Evolutionary conservation across 2,329 filamentous ascomycete species (phyloP), one percentile per base, ranked within the genome.

Genomic region (Penicillium sp.): DNA sequence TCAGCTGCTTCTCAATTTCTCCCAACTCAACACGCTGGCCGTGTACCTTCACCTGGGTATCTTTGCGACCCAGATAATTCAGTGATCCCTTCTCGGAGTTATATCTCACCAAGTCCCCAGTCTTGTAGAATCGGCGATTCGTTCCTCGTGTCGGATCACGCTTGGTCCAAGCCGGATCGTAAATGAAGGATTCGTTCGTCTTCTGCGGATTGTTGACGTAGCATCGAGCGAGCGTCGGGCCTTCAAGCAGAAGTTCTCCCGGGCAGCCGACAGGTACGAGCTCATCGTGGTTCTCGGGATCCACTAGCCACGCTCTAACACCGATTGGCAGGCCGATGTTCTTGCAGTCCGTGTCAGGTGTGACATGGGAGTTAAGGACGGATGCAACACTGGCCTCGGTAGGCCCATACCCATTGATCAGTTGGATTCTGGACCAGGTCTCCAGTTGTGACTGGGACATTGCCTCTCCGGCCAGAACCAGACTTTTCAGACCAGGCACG

Each of bases 31-130:
- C 80, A 49, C 85, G 75, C 58, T 83, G 85, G 24, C 88, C 88
- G 10, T 79, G 76, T 26, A 88, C 71, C 69, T 89, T 89, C 49
- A 87, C 81, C 66, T 86, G 85, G n/a, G 80, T 80, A 61, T 88
- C 86, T 59, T 84, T 85, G 45, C 86, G 78, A 15, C 85, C 84
- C 36, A 85, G 53, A 54, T 70, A 74, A 12, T 64, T 67, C n/a
- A 74, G 56, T 2, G 70, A 65, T 24, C 71, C 71, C 36, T 57
- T 52, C 23, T 71, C 66, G 0, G 67, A 68, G 41, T 71, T 73
- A 44, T 72, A 72, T 29, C 70, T 64, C 49, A 70, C 72, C 46
- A 75, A 49, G 53, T 75, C 72, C 7, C 72, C 72, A 10, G 72
- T 74, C 54, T 73, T 73, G 57, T 75, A 75, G 31, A 74, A 68